Base-by-base conservation (phyloP, 768 basidiomycete species). In the Serendipita sp. region DNA sequence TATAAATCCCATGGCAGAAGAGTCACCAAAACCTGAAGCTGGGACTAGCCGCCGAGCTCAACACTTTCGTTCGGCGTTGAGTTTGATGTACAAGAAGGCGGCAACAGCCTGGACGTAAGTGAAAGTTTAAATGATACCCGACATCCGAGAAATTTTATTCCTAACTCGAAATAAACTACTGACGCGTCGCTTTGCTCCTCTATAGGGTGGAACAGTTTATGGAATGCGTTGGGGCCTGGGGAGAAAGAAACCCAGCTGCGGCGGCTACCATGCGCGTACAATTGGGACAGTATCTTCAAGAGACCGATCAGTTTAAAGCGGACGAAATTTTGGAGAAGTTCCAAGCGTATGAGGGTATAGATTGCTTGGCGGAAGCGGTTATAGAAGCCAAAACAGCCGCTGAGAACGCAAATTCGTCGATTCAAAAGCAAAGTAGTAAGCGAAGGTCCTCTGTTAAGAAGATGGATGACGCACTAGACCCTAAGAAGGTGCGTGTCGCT, bases 311-410 rank as follows among this genome's bases (percentile, higher is more conserved):
- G 55, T 79, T 80, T 43, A 81, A 84, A 66, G 78, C 85, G 44
- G 84, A 88, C 62, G 79, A 82, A 43, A 66, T 90, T n/a, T 84
- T 88, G 71, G 80, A 77, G 33, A 80, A 85, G 63, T 84, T 86
- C 69, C 77, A 81, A 62, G 82, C 86, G 1, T 81, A 81, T 67
- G 82, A 84, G 50, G 85, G 81, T 67, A 79, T 90, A 36, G 87
- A 91, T 70, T 77, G 77, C 2, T 76, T 91, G 11, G 87, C 90
- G 66, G 76, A 77, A 10, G 80, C 87, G 13, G 82, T 90, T 1
- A 81, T 77, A 10, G 87, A 87, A 36, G 88, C 87, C 0, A 67
- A 83, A 71, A 69, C 79, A 27, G 81, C 55, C 4, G 55, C 27
- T n/a, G 55, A 23, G 48, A 50, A 31, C 48, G n/a, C 48, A 31